These are phyloP conservation scores for Pythium sp. DNA, from an alignment of 352 stramenopile species.

Conservation along the genomic window DNA sequence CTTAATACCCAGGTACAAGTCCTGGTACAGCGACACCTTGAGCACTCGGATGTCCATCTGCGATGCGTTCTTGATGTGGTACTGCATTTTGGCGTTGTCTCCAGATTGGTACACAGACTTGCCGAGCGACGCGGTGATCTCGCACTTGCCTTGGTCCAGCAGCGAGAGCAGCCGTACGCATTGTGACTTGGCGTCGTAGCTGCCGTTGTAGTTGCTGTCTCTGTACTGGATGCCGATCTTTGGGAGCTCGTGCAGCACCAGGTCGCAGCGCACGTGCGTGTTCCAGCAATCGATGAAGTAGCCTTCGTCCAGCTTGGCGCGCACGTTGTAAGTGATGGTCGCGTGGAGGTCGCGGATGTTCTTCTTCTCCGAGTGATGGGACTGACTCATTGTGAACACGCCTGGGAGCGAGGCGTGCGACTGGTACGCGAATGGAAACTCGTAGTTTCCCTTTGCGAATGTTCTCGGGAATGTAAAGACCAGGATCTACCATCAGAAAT, in stretches of 20 bases:
- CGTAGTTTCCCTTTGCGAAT: conserved; percentile 18
- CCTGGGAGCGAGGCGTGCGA: conserved; percentile 21
- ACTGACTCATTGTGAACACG: conserved; percentile 3
- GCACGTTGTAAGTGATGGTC: conserved; percentile 15
- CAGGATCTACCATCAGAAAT: conserved; percentile 6
- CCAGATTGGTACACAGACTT: conserved; percentile 34
- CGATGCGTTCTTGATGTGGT: conserved; percentile 35
- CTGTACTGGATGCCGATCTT: conserved; percentile 22
- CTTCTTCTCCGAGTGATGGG: background rate
- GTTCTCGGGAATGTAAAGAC: conserved; percentile 23
- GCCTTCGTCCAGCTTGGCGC: conserved; percentile 10
- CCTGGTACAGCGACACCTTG: conserved; percentile 25
- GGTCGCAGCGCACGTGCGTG: conserved; percentile 4
- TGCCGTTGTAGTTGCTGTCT: conserved; percentile 6
- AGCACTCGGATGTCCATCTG: conserved; percentile 32
- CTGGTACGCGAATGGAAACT: conserved; percentile 27
- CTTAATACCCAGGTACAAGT: conserved; percentile 18
- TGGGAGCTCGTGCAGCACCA: conserved; percentile 34
- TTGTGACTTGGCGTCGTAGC: conserved; percentile 27
- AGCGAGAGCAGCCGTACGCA: conserved; percentile 35
- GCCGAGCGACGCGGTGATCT: conserved; percentile 31
- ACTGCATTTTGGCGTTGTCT: conserved; percentile 31
- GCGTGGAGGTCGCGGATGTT: conserved; percentile 7
- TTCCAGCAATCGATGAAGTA: conserved; percentile 9
- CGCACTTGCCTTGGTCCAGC: conserved; percentile 33